Conservation (phyloP, 352 stramenopile genomes). For the Pythium oligandrum region DNA sequence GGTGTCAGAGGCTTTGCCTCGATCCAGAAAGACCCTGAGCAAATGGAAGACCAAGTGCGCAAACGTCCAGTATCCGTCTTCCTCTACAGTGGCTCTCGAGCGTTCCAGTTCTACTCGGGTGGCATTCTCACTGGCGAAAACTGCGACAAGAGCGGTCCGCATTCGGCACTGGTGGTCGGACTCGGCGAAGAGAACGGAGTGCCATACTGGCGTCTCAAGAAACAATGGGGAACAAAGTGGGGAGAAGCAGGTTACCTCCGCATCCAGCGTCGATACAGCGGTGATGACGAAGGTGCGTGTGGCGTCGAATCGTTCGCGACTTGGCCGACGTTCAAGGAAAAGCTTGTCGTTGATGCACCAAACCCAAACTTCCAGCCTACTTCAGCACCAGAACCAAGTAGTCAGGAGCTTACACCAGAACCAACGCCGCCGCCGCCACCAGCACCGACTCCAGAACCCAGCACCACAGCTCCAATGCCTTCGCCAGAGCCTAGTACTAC, state of each 20-base stretch:
- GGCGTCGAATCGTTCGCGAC: constrained; percentile 51
- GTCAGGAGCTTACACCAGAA: not conserved
- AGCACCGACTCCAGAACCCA: constrained; percentile 3
- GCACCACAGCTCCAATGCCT: not conserved
- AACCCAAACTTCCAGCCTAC: constrained; percentile 19
- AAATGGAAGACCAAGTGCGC: constrained; percentile 41
- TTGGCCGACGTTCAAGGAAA: constrained; percentile 42
- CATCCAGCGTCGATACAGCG: constrained; percentile 45
- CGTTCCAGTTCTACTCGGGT: constrained; percentile 61
- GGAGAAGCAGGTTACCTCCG: constrained; percentile 65
- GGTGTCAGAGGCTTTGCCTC: constrained; percentile 43
- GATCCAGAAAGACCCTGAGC: constrained; percentile 29
- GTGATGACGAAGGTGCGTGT: constrained; percentile 44
- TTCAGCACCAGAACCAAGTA: not conserved
- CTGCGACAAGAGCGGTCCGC: constrained; percentile 48
- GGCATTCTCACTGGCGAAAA: constrained; percentile 54
- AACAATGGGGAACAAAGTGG: constrained; percentile 68
- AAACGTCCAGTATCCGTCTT: constrained; percentile 50
- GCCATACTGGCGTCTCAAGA: constrained; percentile 65
- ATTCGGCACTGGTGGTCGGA: constrained; percentile 58
- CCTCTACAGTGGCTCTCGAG: constrained; percentile 51
- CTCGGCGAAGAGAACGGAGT: constrained; percentile 46
- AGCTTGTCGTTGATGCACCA: constrained; percentile 16
- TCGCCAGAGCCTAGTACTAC: constrained; percentile 1
- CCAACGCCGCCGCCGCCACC: not conserved